phyloP scores from a whole-genome alignment of 768 basidiomycete genomes.

The Lactarius evosmus region DNA sequence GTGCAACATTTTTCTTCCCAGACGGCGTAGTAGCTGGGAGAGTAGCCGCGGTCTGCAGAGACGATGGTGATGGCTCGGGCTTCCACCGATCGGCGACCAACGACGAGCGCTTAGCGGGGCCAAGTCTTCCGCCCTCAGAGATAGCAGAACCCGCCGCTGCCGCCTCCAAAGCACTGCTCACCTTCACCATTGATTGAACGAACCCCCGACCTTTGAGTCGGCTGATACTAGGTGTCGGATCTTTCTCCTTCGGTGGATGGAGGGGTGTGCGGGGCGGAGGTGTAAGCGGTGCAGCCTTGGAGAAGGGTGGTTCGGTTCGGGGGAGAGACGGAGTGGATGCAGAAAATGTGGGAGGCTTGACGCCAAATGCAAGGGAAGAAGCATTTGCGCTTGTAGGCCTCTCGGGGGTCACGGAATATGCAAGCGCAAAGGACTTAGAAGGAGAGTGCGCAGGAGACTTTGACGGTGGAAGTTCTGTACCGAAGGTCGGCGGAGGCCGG shows the following conservation, averaged over 20 bases:
- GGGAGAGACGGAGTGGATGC: conserved; percentile 41
- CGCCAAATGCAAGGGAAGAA: conserved; percentile 30
- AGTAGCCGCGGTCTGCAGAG: background rate
- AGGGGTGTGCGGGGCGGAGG: conserved; percentile 53
- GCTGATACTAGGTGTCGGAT: conserved; percentile 78
- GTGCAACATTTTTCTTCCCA: background rate
- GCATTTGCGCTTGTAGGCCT: conserved; percentile 33
- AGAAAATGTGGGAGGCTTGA: conserved; percentile 29
- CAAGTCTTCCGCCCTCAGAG: conserved; percentile 20
- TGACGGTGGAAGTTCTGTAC: background rate
- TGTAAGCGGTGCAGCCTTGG: conserved; percentile 43
- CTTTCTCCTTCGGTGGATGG: conserved; percentile 55
- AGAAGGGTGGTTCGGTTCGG: conserved; percentile 50
- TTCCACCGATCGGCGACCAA: conserved; percentile 23
- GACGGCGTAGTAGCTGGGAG: background rate
- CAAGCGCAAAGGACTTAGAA: conserved; percentile 12
- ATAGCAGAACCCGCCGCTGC: conserved; percentile 36
- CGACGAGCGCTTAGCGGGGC: conserved; percentile 12
- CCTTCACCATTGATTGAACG: conserved; percentile 79
- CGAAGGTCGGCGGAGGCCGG: background rate
- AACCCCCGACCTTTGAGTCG: conserved; percentile 82
- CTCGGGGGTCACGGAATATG: conserved; percentile 29
- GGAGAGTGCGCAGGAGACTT: conserved; percentile 24
- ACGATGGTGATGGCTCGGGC: conserved; percentile 13
- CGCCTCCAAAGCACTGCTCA: conserved; percentile 50